Evolutionary conservation across 495 filamentous ascomycete species (phyloP).

Genomic region (Cryomyces antarcticus): DNA sequence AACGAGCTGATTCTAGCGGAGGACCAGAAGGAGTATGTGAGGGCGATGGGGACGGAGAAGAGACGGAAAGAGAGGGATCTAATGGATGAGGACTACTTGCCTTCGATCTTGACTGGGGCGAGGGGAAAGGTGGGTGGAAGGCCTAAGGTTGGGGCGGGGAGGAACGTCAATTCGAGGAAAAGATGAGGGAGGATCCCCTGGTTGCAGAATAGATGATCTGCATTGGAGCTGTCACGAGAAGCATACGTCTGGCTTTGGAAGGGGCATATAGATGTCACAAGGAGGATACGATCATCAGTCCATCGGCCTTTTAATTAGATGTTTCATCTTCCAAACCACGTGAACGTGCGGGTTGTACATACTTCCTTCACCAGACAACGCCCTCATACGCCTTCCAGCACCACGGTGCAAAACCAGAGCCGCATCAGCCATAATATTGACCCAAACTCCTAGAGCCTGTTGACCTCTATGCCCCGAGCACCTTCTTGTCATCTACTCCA

Average conservation of each 20-base stretch:
- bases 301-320: too few species aligned
- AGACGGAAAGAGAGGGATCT: slow-evolving; percentile 56
- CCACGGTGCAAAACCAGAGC: too few species aligned
- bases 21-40: slow-evolving; percentile 84
- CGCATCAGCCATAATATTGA: too few species aligned
- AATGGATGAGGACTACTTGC: slow-evolving; percentile 90
- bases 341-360: too few species aligned
- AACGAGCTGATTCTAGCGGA: slow-evolving; percentile 65
- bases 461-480: slow-evolving; percentile 7
- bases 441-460: neutral
- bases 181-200: slow-evolving; percentile 15
- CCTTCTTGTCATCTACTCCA: slow-evolving; percentile 12
- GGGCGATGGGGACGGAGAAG: slow-evolving; percentile 38
- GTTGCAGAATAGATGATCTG: neutral
- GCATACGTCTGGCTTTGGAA: too few species aligned
- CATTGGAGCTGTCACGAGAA: too few species aligned
- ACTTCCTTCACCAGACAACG: too few species aligned
- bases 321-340: too few species aligned
- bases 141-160: slow-evolving; percentile 66
- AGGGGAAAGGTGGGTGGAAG: slow-evolving; percentile 38
- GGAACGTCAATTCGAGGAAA: slow-evolving; percentile 70
- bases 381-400: too few species aligned
- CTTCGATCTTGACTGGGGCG: slow-evolving; percentile 67
- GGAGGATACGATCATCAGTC: too few species aligned
- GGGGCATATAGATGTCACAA: too few species aligned